Evolutionary conservation across 441 rosid genomes (phyloP), one percentile per base, ranked within the genome.

Genomic region (Populus hybrid): DNA sequence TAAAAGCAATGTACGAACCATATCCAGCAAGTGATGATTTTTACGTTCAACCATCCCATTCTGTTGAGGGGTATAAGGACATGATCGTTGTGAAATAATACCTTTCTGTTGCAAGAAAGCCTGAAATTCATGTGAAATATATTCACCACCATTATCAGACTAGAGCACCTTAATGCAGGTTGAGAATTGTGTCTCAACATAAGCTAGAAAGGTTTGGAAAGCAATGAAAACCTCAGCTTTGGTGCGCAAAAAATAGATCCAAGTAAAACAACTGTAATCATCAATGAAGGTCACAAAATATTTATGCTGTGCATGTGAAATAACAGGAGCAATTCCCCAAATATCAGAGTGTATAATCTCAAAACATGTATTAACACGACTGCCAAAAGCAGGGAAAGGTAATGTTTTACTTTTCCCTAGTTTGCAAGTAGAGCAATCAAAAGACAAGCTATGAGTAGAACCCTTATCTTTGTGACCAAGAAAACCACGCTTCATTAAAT

Each of bases 391-490:
- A 66, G 72, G 63, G 65, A 75, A 75, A 11, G 77, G 71, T n/a
- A 61, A 61, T 1, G 38, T 36, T 36, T 36, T 36, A 36, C 71
- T 66, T 46, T 75, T 75, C 32, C 77, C 71, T 20, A 66, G 26
- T 40, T 65, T 75, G 16, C 77, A 66, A 36, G 64, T 28, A 11
- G 77, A 65, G 12, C 77, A 74, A 74, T 74, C 57, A 63, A 74
- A 14, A 34, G 63, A 40, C 8, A 36, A 36, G 8, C 2, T 36
- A 36, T 7, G 1, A 66, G 14, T 20, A 5, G 2, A 50, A 50
- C 26, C 30, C 8, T 32, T 5, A 34, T 16, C 50, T 20, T 16
- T 74, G 28, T 21, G 10, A 23, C 74, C 63, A 42, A 71, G 16
- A 21, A 71, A 71, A 6, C 36, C 64, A 20, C 36, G 16, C n/a